A percentile compares a stretch with the other conserved stretches of the same genome.
Evolutionary conservation across 2,329 filamentous ascomycete species (phyloP).

Genomic region (Lasiodiplodia sp.): DNA sequence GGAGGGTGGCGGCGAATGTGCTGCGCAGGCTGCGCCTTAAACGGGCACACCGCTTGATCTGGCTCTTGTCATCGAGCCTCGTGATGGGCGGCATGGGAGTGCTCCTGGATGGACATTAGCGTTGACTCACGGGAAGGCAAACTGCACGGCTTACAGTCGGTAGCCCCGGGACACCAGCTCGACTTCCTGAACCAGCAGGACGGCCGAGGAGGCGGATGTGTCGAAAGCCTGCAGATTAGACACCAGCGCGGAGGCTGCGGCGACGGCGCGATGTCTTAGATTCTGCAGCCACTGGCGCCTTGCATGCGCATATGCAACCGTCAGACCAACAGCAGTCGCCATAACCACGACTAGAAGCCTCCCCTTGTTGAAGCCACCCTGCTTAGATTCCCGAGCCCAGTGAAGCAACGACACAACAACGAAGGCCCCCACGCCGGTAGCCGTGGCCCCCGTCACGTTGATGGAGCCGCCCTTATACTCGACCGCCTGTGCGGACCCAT

Average conservation of each 20-base stretch:
- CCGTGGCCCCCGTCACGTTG: slow-evolving; percentile 69
- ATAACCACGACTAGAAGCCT: slow-evolving; percentile 55
- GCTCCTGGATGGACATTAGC: slow-evolving; percentile 65
- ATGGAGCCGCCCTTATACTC: slow-evolving; percentile 55
- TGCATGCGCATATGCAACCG: slow-evolving; percentile 73
- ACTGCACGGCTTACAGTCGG: slow-evolving; percentile 67
- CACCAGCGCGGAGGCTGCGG: slow-evolving; percentile 73
- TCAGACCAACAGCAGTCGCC: slow-evolving; percentile 60
- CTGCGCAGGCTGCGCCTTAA: slow-evolving; percentile 78
- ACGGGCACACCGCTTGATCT: slow-evolving; percentile 79
- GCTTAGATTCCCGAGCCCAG: slow-evolving; percentile 67
- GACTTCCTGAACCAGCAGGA: slow-evolving; percentile 91
- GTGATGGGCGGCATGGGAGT: slow-evolving; percentile 91
- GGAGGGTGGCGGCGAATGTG: slow-evolving; percentile 73
- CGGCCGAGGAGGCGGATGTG: slow-evolving; percentile 74
- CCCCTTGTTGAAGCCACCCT: slow-evolving; percentile 63
- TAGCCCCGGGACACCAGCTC: slow-evolving; percentile 93
- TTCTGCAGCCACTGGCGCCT: slow-evolving; percentile 83
- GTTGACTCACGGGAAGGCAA: slow-evolving; percentile 33
- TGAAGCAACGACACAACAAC: slow-evolving; percentile 71
- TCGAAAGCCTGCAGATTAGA: slow-evolving; percentile 82
- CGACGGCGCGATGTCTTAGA: slow-evolving; percentile 75
- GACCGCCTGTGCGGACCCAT: slow-evolving; percentile 37
- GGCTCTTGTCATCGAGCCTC: slow-evolving; percentile 82
- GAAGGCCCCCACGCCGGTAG: slow-evolving; percentile 69